Evolutionary conservation across 2,329 filamentous ascomycete species (phyloP).

Genomic region (Tricladium varicosporioides): DNA sequence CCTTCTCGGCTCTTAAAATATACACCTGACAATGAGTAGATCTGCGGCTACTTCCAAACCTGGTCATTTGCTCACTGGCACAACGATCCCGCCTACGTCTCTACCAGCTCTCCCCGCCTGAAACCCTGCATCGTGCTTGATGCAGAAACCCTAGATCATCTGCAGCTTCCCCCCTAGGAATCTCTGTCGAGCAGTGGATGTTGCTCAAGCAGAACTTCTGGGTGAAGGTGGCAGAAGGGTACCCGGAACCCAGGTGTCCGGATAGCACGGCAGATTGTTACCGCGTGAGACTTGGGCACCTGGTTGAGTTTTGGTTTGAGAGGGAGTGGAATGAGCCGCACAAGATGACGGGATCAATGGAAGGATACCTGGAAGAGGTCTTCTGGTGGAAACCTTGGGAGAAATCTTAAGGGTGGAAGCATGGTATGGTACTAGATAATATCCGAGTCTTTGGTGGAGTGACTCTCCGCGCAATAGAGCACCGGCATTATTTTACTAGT

Average conservation of each 20-base stretch:
- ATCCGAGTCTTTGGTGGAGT: too few relatives aligned
- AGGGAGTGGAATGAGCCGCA: not conserved
- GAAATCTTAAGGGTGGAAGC: too few relatives aligned
- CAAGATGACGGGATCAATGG: not conserved
- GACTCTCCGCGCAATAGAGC: too few relatives aligned
- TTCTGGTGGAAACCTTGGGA: not conserved
- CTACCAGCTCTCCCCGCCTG: not conserved
- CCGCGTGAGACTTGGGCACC: not conserved
- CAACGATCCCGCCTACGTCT: not conserved
- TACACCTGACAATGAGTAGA: not conserved
- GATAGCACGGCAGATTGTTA: not conserved
- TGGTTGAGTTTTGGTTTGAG: not conserved
- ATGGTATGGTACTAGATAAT: too few relatives aligned
- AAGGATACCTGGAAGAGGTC: not conserved
- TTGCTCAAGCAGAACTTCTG: not conserved
- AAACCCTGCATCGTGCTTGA: not conserved
- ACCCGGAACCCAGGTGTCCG: not conserved
- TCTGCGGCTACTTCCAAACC: not conserved
- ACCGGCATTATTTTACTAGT: too few relatives aligned
- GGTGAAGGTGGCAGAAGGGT: not conserved
- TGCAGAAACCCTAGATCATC: not conserved
- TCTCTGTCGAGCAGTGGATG: not conserved
- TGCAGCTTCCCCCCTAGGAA: not conserved
- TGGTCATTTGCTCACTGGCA: not conserved
- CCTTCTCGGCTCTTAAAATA: not conserved